Base-by-base conservation (phyloP, 2,329 filamentous ascomycete species). In the Fusarium chlamydosporum region DNA sequence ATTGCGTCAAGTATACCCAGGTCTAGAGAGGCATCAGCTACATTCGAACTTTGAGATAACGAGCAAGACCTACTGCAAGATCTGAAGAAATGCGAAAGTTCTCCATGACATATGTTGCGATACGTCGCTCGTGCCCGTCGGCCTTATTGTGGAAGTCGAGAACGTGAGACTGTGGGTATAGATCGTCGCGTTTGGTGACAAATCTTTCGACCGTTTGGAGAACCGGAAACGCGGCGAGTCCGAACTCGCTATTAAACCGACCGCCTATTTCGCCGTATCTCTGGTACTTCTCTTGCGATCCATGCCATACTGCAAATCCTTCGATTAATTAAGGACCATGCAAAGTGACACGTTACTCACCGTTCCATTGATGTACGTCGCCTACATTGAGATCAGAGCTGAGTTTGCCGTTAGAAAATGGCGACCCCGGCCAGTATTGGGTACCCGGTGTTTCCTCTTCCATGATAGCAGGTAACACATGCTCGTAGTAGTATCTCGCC, bases 121-220 rank as follows among this genome's bases (percentile, higher is more conserved):
- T 88, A 38, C 91, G 84, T 35, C 91, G 84, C 76, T 94, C 91
- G 73, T 94, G 91, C 1, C 92, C 91, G 69, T 89, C 89, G 9
- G 91, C 92, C 78, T 95, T 95, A 79, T 95, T 95, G 79, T 94
- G 92, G 75, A 94, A 94, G 74, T 94, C 92, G 46, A 94, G 83
- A 60, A 90, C 89, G 62, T 89, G 88, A 6, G 90, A 93, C 67
- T 93, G 90, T 1, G 91, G 88, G 33, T 85, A 82, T 18, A 86
- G 82, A 55, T 91, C 85, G 43, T 81, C 76, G 15, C 78, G 75
- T 10, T 80, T 71, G 3, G 84, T 87, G 68, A 93, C 85, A 76
- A 89, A 93, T 34, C 84, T 79, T 43, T 88, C 85, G 64, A 93
- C 89, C 0, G 92, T 94, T 51, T 88, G 83, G 67, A 93, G 84